Evolutionary conservation across 305 asterid species (phyloP).

Genomic region (Ajuga reptans): DNA sequence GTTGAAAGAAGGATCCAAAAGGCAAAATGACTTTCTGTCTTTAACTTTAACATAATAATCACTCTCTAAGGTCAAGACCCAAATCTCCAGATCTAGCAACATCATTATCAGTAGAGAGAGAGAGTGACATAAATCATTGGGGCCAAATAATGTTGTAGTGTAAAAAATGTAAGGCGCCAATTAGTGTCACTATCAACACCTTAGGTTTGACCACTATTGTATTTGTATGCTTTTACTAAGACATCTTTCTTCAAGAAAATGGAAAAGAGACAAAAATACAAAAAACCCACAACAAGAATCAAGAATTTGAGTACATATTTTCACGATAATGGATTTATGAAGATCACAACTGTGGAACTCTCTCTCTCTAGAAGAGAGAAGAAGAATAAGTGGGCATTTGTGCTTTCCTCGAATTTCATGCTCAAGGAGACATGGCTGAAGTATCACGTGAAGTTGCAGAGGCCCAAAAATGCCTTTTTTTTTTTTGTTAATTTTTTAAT

Average conservation of each 20-base stretch:
- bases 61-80: constrained; percentile 15
- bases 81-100: constrained; percentile 36
- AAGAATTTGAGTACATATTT: constrained; percentile 15
- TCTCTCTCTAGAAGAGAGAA: not conserved
- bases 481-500: not conserved
- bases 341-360: not conserved
- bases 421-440: constrained; percentile 33
- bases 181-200: constrained; percentile 44
- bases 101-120: constrained; percentile 17
- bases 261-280: constrained; percentile 4
- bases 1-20: constrained; percentile 32
- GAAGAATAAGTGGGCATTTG: constrained; percentile 17
- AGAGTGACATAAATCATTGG: constrained; percentile 24
- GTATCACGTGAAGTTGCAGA: constrained; percentile 41
- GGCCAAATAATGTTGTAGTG: constrained; percentile 18
- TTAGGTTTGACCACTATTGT: constrained; percentile 31
- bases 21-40: constrained; percentile 21
- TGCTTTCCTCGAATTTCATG: constrained; percentile 21
- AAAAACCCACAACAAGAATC: constrained; percentile 11
- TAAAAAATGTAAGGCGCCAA: constrained; percentile 38
- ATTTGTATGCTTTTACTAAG: not conserved
- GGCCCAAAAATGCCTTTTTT: constrained; percentile 28
- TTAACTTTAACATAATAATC: constrained; percentile 12
- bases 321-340: not conserved
- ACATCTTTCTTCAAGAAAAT: constrained; percentile 10